Percentiles rank a stretch among this genome's conserved stretches.
These are phyloP conservation scores for Pinus taeda DNA, from an alignment of 75 land plant genomes.

Conservation along the genomic window DNA sequence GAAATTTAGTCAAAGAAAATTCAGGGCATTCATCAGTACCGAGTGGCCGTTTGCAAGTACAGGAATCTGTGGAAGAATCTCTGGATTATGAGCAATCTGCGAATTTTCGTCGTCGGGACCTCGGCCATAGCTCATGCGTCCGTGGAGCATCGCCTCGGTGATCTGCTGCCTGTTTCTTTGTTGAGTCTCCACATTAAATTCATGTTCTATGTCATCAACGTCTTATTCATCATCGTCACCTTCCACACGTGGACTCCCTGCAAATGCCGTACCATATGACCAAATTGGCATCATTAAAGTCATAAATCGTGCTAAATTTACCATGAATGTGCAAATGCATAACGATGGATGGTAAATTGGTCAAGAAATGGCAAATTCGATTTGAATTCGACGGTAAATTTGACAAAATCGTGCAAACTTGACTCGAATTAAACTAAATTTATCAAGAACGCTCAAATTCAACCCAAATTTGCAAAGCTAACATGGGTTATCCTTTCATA, in stretches of 20 bases:
- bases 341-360: too few relatives aligned
- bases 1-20: not conserved
- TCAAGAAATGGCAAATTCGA: too few relatives aligned
- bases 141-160: conserved; percentile 71
- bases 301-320: not conserved
- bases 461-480: not conserved
- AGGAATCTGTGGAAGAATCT: conserved; percentile 22
- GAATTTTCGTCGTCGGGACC: conserved; percentile 56
- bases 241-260: conserved; percentile 84
- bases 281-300: not conserved
- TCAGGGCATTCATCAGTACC: conserved; percentile 36
- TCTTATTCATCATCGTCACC: conserved; percentile 92
- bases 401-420: not conserved
- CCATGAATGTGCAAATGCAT: not conserved
- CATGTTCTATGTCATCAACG: conserved; percentile 79
- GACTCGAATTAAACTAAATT: too few relatives aligned
- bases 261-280: not conserved
- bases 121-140: conserved; percentile 80
- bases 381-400: too few relatives aligned
- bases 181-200: conserved; percentile 60
- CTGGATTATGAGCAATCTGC: conserved; percentile 5
- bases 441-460: not conserved
- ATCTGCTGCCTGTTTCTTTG: conserved; percentile 27
- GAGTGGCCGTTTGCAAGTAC: conserved; percentile 43
- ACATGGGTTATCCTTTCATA: not conserved